Base-by-base conservation (phyloP, 2,329 filamentous ascomycete genomes). In the Lizonia empirigonia region DNA sequence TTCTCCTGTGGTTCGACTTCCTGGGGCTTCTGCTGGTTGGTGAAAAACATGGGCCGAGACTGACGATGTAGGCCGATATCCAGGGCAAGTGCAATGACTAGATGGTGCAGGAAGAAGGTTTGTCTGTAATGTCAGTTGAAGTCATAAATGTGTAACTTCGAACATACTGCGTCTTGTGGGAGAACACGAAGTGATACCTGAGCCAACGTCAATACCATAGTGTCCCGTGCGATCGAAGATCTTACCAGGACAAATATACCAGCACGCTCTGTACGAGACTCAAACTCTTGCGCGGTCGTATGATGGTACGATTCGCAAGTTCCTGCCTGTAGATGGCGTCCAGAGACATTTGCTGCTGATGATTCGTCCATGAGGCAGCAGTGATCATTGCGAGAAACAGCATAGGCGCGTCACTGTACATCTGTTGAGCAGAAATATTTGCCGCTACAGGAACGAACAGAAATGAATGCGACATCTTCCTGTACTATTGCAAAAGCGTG, bases 161-260 rank as follows among this genome's bases (percentile, higher is more conserved):
- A 1, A 41, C 48, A 12, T 68, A 67, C 42, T 72, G 68, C 7
- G 69, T 71, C 36, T 70, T 70, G 47, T 71, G 69, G 35, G 65
- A 70, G 29, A 71, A 71, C 0, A 70, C 56, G 23, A 68, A 72
- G 29, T 71, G 69, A 32, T 72, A 71, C 64, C 68, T 71, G 32
- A 3, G 3, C 1, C 8, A 1, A 2, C 16, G 15, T 64, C 2
- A 60, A 58, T 45, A 9, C 19, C 9, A 4, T 4, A 33, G 27
- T 5, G 9, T 39, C 5, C 3, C 7, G 24, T 3, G 18, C 10
- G 29, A n/a, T 19, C 7, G 24, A 16, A 7, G 19, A n/a, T 35
- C 55, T 18, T 47, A 70, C 69, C 69, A 71, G 10, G 67, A 67
- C 1, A 71, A 47, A 40, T 72, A 72, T 1, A 72, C 64, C 5